phyloP scores from a whole-genome alignment of 75 land plant species.

The Azolla pinnata region DNA sequence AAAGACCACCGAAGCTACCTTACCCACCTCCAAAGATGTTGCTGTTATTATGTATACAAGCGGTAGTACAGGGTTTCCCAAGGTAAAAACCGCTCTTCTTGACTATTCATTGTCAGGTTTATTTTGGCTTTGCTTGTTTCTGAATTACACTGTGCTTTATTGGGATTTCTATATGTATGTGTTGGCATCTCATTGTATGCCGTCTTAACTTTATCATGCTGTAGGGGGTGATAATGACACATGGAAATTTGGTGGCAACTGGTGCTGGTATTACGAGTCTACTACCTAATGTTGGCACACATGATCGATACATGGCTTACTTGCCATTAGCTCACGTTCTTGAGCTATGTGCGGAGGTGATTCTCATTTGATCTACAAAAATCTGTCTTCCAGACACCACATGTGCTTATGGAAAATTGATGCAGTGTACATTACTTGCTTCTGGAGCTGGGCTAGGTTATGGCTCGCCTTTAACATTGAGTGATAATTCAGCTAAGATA shows the following conservation, averaged over 20 bases:
- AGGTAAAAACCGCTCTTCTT: conserved; percentile 34
- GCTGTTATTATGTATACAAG: conserved; percentile 97
- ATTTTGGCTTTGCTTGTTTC: not conserved
- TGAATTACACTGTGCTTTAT: not conserved
- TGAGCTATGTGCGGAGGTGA: conserved; percentile 87
- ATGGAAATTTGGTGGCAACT: conserved; percentile 80
- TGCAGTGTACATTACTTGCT: conserved; percentile 52
- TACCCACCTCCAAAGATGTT: conserved; percentile 51
- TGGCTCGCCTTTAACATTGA: conserved; percentile 74
- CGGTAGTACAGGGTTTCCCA: conserved; percentile 93
- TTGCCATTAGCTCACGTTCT: conserved; percentile 89
- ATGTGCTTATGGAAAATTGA: not conserved
- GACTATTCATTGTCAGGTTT: too few species aligned
- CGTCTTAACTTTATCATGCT: not conserved
- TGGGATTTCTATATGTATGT: not conserved
- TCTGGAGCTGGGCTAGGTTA: conserved; percentile 71
- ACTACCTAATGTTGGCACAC: conserved; percentile 35
- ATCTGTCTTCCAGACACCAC: not conserved
- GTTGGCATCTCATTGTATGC: not conserved
- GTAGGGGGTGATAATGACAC: conserved; percentile 91
- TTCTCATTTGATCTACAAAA: not conserved
- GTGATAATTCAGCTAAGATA: conserved; percentile 78
- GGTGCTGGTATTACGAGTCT: conserved; percentile 59
- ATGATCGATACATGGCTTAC: conserved; percentile 73
- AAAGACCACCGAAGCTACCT: conserved; percentile 33